Percentiles rank a stretch among this genome's conserved stretches.
Conservation (phyloP, 2,329 filamentous ascomycete genomes). For the Zasmidium angulare region DNA sequence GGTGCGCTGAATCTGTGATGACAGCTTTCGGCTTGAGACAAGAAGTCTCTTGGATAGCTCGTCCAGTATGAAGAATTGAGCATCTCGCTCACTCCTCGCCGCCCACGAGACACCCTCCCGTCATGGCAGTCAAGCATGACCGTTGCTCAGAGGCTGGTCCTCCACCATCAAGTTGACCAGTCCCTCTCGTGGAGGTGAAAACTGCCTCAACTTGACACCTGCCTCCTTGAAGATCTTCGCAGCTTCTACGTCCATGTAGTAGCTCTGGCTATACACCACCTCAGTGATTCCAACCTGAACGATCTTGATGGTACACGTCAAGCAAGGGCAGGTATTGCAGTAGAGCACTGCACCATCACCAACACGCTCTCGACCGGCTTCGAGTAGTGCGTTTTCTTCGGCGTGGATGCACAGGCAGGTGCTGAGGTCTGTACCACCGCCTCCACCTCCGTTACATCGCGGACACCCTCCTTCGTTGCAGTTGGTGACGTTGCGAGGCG, state of each 20-base stretch:
- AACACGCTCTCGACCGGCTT: constrained; percentile 89
- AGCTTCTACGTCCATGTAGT: constrained; percentile 84
- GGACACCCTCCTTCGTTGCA: constrained; percentile 89
- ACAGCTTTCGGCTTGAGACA: too few relatives aligned
- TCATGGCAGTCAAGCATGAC: neutral
- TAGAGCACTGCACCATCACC: constrained; percentile 76
- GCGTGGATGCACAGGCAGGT: constrained; percentile 97
- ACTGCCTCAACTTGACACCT: constrained; percentile 82
- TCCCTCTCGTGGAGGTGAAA: constrained; percentile 60
- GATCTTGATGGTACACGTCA: constrained; percentile 98
- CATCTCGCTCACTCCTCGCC: too few relatives aligned
- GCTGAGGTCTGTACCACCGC: constrained; percentile 68
- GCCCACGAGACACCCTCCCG: too few relatives aligned
- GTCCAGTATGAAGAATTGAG: neutral
- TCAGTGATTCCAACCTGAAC: constrained; percentile 93
- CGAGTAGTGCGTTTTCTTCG: constrained; percentile 93
- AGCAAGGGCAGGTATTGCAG: constrained; percentile 71
- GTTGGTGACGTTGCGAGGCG: constrained; percentile 83
- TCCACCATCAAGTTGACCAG: constrained; percentile 28
- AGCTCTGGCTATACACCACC: constrained; percentile 90
- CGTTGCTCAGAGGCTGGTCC: constrained; percentile 4
- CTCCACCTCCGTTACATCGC: constrained; percentile 68
- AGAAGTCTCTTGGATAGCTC: neutral
- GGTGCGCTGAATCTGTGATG: constrained; percentile 21
- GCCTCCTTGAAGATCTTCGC: constrained; percentile 80